Evolutionary conservation across 257 asterid genomes (phyloP), one percentile per base, ranked within the genome.

Genomic region (Nicotiana attenuata): DNA sequence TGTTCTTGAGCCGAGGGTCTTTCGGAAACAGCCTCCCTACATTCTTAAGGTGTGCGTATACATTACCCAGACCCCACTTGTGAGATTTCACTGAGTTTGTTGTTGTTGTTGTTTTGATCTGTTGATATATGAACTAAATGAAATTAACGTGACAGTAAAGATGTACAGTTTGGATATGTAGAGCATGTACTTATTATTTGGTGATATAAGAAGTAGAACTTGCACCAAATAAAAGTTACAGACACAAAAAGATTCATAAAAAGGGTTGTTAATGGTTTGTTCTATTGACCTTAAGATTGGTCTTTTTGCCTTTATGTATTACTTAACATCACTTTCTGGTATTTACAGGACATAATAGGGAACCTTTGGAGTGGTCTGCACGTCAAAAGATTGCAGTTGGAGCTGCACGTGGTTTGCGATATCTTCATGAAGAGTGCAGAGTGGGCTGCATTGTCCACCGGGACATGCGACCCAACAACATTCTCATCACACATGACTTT

Each of bases 361-460:
- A 85, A 53, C 88, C 97, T n/a, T 77, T 96, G 19, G 81, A 91
- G 80, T 96, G 98, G 99, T 81, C 85, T 75, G 96, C 98, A 29
- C 97, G 97, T 28, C 97, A 93, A 81, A 94, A 92, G 41, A 88
- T 92, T 66, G 98, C 98, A 0, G 95, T 92, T 33, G 98, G 99
- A 81, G 99, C 99, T 56, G 99, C 99, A 38, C 89, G 97, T 78
- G 99, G 99, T 35, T 82, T 94, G 78, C 88, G 98, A 59, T 96
- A 96, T 89, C 99, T 96, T 83, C 99, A 96, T 24, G 98, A 94
- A 83, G 97, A 94, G 86, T 92, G 98, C 85, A 88, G 99, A 87
- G 99, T 96, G 55, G 99, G 98, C 35, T 96, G 99, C 91, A 94
- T 94, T 64, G 99, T 96, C 76, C 99, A 96, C 47, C 87, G 99